Base-by-base conservation (phyloP, 805 yeast genomes). In the Lachancea nothofagi region DNA sequence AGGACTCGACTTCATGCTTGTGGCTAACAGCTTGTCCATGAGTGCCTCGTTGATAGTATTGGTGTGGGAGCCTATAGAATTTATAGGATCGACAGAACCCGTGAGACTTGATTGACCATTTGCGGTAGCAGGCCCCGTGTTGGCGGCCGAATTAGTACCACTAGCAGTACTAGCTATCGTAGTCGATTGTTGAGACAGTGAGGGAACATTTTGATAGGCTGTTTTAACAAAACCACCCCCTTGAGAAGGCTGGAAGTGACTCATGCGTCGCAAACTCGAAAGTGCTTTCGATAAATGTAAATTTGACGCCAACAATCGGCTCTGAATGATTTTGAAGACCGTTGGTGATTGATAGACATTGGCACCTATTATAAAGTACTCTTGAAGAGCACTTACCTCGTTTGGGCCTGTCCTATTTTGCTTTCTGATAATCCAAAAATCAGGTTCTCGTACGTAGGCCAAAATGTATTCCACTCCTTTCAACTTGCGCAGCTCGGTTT, bases 321-420 rank as follows among this genome's bases (percentile, higher is more conserved):
- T 79, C 14, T 84, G 75, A 5, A 90, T 67, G 2, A 89, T 73
- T 27, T 83, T 79, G 53, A 79, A 78, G 1, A 85, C 71, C 13
- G 77, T 66, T 0, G 97, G 97, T 0, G 96, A 82, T 77, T 85
- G 90, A 62, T 88, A 93, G 2, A 93, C 82, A 54, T 86, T 88
- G 14, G 95, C 94, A 3, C 96, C 96, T 29, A 88, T 78, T 33
- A 90, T 81, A 59, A 85, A 90, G 62, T 84, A 90, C 48, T 87
- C 94, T 21, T 85, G 78, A 8, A 85, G 52, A 0, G 80, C 69
- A 18, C 69, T 62, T 15, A 43, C 37, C 8, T 41, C 21, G 17
- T 43, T 34, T 5, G 79, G 75, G 25, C 72, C 64, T 4, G 70
- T 46, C 22, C 97, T 66, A 33, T 76, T 65, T 57, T 90, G 97